Percentiles rank a stretch among this genome's conserved stretches.
phyloP scores from a whole-genome alignment of 2,329 filamentous ascomycete genomes.

The Curvularia sp. region DNA sequence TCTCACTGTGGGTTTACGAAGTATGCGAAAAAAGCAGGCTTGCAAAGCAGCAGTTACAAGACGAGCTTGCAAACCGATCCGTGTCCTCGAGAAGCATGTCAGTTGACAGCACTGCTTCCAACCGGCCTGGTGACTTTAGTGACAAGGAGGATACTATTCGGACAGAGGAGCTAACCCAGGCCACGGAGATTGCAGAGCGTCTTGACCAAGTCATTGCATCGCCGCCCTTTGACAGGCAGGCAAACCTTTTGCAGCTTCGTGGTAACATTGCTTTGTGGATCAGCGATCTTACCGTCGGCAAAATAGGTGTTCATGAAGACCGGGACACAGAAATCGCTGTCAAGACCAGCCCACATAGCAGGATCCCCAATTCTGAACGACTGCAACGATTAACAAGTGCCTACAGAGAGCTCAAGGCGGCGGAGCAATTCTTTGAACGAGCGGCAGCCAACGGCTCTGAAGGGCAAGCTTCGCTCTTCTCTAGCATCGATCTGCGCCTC shows the following conservation, averaged over 20 bases:
- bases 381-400: conserved; percentile 24
- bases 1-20: conserved; percentile 81
- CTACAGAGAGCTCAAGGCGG: conserved; percentile 32
- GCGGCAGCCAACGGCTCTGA: conserved; percentile 32
- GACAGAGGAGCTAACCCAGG: conserved; percentile 62
- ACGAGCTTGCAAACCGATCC: conserved; percentile 8
- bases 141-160: conserved; percentile 50
- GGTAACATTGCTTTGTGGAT: conserved; percentile 79
- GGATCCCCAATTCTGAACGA: conserved; percentile 16
- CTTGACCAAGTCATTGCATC: conserved; percentile 75
- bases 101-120: conserved; percentile 15
- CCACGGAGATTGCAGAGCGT: conserved; percentile 68
- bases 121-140: conserved; percentile 13
- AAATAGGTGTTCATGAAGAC: conserved; percentile 22
- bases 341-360: neutral
- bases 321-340: conserved; percentile 20
- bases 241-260: conserved; percentile 71
- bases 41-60: conserved; percentile 36
- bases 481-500: conserved; percentile 28
- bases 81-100: conserved; percentile 24
- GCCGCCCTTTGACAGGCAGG: conserved; percentile 72
- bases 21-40: conserved; percentile 66
- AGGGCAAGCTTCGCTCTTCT: conserved; percentile 22
- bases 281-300: conserved; percentile 66
- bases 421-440: conserved; percentile 31